phyloP scores from a whole-genome alignment of 1,139 yeast genomes.

The Scheffersomyces insectosa region DNA sequence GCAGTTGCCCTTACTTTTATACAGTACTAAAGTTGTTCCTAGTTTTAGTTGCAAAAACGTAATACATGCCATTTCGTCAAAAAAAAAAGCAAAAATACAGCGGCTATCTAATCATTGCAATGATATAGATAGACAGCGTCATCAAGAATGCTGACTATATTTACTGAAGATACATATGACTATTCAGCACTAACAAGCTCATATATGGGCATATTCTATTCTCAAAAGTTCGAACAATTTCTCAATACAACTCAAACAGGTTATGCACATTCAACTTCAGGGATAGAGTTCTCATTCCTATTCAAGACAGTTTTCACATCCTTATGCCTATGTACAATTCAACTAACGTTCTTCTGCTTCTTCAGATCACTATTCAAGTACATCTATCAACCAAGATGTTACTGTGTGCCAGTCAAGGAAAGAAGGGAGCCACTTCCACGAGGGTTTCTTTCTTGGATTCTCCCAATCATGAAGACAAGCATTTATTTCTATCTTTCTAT shows the following conservation, averaged over 20 bases:
- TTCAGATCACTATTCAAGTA: conserved; percentile 47
- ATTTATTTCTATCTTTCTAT: conserved; percentile 44
- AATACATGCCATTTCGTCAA: too few relatives aligned
- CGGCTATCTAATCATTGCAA: too few relatives aligned
- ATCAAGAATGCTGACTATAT: conserved; percentile 4
- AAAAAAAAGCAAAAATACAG: too few relatives aligned
- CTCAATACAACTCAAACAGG: conserved; percentile 61
- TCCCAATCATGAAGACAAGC: conserved; percentile 39
- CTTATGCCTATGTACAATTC: conserved; percentile 50
- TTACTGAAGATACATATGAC: conserved; percentile 1
- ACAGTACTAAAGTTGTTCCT: too few relatives aligned
- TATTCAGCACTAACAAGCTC: conserved; percentile 6
- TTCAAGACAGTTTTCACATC: conserved; percentile 54
- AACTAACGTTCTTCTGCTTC: conserved; percentile 52
- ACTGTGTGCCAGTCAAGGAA: conserved; percentile 39
- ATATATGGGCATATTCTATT: conserved; percentile 14
- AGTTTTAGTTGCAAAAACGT: too few relatives aligned
- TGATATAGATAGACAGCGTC: background rate
- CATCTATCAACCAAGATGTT: conserved; percentile 60
- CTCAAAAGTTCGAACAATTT: conserved; percentile 33
- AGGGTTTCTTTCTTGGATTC: conserved; percentile 51
- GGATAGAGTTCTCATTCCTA: conserved; percentile 39
- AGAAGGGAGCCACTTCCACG: conserved; percentile 38
- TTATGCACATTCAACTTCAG: conserved; percentile 46
- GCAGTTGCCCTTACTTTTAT: too few relatives aligned